These are phyloP conservation scores for Solanum tacnaense DNA, from an alignment of 257 asterid species.

Conservation along the genomic window DNA sequence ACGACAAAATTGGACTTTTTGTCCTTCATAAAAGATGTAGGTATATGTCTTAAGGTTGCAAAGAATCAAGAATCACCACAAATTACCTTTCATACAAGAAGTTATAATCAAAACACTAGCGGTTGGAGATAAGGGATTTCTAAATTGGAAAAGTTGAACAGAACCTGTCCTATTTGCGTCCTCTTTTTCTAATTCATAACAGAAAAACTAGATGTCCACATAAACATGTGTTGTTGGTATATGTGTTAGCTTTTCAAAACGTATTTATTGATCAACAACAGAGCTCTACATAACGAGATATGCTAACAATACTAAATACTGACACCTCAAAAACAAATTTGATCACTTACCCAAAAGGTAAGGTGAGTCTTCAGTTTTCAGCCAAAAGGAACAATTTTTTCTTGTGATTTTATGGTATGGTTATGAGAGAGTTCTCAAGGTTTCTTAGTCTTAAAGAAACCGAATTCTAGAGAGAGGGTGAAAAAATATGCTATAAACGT, in stretches of 20 bases:
- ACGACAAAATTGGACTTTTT: too few relatives aligned
- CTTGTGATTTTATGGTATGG: not conserved
- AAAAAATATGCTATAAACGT: not conserved
- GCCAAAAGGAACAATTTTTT: not conserved
- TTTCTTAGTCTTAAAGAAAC: not conserved
- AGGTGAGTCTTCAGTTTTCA: too few relatives aligned
- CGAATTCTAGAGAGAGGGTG: not conserved
- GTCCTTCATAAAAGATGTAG: too few relatives aligned
- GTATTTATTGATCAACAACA: not conserved
- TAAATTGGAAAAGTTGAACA: not conserved
- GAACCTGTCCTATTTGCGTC: not conserved
- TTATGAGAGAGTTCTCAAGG: not conserved
- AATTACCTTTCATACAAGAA: too few relatives aligned
- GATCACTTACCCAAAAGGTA: not conserved
- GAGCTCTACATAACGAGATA: not conserved
- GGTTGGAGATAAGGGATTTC: not conserved
- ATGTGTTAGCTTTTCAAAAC: not conserved
- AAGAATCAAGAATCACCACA: too few relatives aligned
- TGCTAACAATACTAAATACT: not conserved
- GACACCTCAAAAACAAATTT: not conserved
- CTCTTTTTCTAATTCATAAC: not conserved
- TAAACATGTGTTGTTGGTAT: not conserved
- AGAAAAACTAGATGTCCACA: not conserved
- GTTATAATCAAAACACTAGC: not conserved
- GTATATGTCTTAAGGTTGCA: not conserved